phyloP scores from a whole-genome alignment of 2,329 filamentous ascomycete genomes.

The Aspergillus chevalieri region DNA sequence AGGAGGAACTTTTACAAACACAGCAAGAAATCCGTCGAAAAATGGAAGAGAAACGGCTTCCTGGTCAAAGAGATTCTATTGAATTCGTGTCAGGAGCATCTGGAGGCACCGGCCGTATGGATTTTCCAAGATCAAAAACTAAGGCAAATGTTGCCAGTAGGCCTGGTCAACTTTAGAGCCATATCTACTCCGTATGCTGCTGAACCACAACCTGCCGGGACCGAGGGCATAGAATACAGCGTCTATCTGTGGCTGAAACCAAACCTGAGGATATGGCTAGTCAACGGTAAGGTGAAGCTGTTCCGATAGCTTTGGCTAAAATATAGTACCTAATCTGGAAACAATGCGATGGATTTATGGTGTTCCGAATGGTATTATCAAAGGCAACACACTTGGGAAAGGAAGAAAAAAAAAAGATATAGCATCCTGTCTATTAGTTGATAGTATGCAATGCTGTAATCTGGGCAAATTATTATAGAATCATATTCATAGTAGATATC shows the following conservation, averaged over 20 bases:
- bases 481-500: no score
- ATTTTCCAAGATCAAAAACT: not conserved
- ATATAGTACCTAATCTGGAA: not conserved
- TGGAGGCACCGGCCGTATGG: not conserved
- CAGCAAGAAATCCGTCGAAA: constrained; percentile 34
- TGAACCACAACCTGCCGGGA: not conserved
- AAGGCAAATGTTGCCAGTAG: constrained; percentile 1
- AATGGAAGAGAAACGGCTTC: constrained; percentile 28
- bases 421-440: not conserved
- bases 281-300: not conserved
- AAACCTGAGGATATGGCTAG: not conserved
- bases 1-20: constrained; percentile 39
- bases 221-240: not conserved
- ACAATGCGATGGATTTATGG: not conserved
- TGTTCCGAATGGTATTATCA: not conserved
- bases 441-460: no score
- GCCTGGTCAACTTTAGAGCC: no score
- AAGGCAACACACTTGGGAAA: not conserved
- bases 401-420: not conserved
- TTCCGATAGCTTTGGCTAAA: not conserved
- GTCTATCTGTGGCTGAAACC: not conserved
- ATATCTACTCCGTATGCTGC: not conserved
- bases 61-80: constrained; percentile 31
- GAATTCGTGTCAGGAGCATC: constrained; percentile 33
- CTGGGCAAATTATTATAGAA: no score